Percentiles rank a stretch among this genome's conserved stretches.
These are phyloP conservation scores for Candida sonorensis DNA, from an alignment of 805 yeast species.

Conservation along the genomic window DNA sequence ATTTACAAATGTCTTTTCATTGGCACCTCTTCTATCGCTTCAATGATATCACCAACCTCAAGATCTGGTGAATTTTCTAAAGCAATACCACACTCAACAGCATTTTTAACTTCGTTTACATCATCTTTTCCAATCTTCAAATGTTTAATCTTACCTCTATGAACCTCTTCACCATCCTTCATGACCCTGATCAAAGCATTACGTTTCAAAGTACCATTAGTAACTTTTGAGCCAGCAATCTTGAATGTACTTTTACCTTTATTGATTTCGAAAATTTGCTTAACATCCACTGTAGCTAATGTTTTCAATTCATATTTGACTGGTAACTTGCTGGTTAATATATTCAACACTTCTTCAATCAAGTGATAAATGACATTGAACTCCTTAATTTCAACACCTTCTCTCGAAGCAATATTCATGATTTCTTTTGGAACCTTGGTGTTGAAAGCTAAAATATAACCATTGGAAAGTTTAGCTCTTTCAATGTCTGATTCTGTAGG, in stretches of 20 bases:
- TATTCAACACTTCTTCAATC: conserved; percentile 73
- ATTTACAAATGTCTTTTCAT: conserved; percentile 34
- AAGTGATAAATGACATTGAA: conserved; percentile 83
- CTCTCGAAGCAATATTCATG: conserved; percentile 46
- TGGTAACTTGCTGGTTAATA: conserved; percentile 50
- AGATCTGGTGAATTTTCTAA: conserved; percentile 36
- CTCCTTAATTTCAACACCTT: conserved; percentile 50
- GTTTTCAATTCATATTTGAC: conserved; percentile 64
- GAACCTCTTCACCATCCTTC: conserved; percentile 40
- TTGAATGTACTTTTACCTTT: conserved; percentile 46
- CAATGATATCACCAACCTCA: conserved; percentile 62
- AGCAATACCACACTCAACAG: conserved; percentile 84
- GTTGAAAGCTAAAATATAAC: conserved; percentile 75
- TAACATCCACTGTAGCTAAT: conserved; percentile 59
- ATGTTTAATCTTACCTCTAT: conserved; percentile 46
- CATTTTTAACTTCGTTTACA: conserved; percentile 69
- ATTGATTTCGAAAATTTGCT: conserved; percentile 65
- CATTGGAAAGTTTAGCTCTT: conserved; percentile 63
- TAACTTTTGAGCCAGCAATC: conserved; percentile 86
- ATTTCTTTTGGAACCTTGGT: conserved; percentile 61
- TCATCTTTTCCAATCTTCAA: conserved; percentile 81
- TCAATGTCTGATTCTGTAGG: conserved; percentile 63
- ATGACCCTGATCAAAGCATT: conserved; percentile 36
- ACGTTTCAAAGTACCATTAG: conserved; percentile 58
- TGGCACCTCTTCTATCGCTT: conserved; percentile 61